Conservation (phyloP, 1,139 yeast genomes). For the Geotrichum reessii region DNA sequence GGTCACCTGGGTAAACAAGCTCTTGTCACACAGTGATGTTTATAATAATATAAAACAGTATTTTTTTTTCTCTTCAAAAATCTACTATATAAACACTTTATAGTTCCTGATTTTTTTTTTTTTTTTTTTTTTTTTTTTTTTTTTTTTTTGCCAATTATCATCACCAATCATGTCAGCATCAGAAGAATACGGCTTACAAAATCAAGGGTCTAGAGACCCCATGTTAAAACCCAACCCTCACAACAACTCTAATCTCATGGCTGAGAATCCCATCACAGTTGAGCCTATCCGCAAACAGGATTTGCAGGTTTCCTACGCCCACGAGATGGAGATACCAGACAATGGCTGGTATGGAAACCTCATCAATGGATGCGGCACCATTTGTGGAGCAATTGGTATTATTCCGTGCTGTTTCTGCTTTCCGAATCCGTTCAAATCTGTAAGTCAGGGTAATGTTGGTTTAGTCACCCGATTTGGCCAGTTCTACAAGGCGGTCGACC, state of each 20-base stretch:
- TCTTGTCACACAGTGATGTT: too few species aligned
- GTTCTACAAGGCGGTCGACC: constrained; percentile 60
- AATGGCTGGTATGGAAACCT: constrained; percentile 40
- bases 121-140: too few species aligned
- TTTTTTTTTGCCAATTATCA: too few species aligned
- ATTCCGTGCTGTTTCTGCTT: constrained; percentile 56
- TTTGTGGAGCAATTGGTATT: constrained; percentile 51
- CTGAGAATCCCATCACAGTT: constrained; percentile 27
- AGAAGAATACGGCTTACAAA: constrained; percentile 20
- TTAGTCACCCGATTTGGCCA: constrained; percentile 66
- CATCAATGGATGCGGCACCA: constrained; percentile 43
- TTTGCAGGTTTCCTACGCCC: constrained; percentile 37
- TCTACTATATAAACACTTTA: too few species aligned
- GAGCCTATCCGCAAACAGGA: constrained; percentile 34
- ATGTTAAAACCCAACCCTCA: neutral
- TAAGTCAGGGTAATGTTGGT: constrained; percentile 67
- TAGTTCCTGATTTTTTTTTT: too few species aligned
- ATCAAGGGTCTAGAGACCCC: constrained; percentile 13
- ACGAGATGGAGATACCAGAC: constrained; percentile 35
- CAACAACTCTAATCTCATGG: constrained; percentile 3
- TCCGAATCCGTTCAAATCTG: constrained; percentile 56
- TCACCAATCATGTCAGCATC: constrained; percentile 3
- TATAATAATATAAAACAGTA: too few species aligned
- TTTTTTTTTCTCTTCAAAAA: too few species aligned
- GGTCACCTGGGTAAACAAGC: too few species aligned